Percentiles rank a stretch among this genome's conserved stretches.
phyloP scores from a whole-genome alignment of 768 basidiomycete species.

The Mycena leptocephala region DNA sequence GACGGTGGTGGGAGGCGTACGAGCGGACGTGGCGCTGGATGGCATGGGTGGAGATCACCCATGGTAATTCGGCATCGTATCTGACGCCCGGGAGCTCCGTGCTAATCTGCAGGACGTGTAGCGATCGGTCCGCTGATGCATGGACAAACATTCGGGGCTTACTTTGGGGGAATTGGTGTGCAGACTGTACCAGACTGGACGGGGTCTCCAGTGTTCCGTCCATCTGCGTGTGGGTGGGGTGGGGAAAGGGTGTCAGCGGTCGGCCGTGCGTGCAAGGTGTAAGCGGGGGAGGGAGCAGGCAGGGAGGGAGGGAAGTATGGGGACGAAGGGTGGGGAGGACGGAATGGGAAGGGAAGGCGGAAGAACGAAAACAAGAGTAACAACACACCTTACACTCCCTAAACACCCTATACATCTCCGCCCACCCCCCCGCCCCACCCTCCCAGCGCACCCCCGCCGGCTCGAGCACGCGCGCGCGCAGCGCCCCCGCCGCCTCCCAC shows the following conservation, averaged over 20 bases:
- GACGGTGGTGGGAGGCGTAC: conserved; percentile 26
- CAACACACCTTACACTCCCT: conserved; percentile 73
- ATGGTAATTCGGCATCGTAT: conserved; percentile 15
- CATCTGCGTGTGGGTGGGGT: no score
- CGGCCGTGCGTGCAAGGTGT: no score
- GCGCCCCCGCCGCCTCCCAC: conserved; percentile 92
- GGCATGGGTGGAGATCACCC: conserved; percentile 17
- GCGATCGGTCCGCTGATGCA: no score
- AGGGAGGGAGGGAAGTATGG: no score
- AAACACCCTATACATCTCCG: conserved; percentile 86
- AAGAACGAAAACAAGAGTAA: no score
- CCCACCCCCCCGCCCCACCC: conserved; percentile 85
- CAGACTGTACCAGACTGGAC: conserved; percentile 25
- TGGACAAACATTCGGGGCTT: background rate
- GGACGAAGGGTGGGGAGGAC: no score
- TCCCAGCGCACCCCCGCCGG: no score
- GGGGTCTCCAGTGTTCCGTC: conserved; percentile 22
- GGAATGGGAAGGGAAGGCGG: background rate
- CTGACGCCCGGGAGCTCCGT: conserved; percentile 26
- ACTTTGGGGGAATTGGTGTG: conserved; percentile 23
- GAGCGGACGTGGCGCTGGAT: conserved; percentile 29
- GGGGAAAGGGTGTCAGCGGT: no score
- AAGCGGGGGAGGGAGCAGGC: no score
- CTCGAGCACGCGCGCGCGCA: conserved; percentile 84
- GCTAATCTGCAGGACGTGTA: background rate